phyloP scores from a whole-genome alignment of 768 basidiomycete genomes.

The Xerocomus potaroensis region DNA sequence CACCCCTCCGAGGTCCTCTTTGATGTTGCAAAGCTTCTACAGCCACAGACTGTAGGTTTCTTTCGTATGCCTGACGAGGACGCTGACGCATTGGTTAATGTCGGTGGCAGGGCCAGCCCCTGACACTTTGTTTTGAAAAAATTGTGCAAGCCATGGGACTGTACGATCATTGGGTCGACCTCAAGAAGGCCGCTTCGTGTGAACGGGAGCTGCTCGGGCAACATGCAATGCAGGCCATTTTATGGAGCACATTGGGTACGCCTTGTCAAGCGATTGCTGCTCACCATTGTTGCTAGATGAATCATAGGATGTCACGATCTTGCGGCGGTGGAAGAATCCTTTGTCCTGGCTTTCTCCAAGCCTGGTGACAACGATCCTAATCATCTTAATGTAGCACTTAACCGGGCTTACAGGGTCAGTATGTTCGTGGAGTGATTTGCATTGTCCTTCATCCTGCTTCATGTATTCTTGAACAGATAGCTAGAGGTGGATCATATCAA shows the following conservation, averaged over 20 bases:
- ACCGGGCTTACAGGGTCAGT: constrained; percentile 64
- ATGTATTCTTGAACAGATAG: constrained; percentile 41
- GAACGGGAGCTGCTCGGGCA: constrained; percentile 66
- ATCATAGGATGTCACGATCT: constrained; percentile 60
- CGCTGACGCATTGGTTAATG: constrained; percentile 6
- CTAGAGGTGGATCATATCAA: constrained; percentile 64
- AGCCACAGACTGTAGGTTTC: constrained; percentile 53
- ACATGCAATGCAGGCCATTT: constrained; percentile 67
- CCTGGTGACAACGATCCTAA: constrained; percentile 57
- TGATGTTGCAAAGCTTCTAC: constrained; percentile 73
- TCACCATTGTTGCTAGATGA: constrained; percentile 8
- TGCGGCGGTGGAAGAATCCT: constrained; percentile 60
- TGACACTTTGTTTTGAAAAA: constrained; percentile 64
- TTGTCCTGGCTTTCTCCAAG: constrained; percentile 64
- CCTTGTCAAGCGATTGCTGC: neutral
- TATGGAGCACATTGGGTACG: constrained; percentile 70
- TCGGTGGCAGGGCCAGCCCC: constrained; percentile 57
- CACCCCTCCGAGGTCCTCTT: constrained; percentile 74
- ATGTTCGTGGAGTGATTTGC: constrained; percentile 1
- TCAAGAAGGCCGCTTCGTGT: constrained; percentile 42
- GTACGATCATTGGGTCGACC: constrained; percentile 69
- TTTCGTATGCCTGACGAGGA: neutral
- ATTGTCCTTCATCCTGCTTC: constrained; percentile 6
- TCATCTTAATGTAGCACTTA: constrained; percentile 55
- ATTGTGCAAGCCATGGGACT: constrained; percentile 62